Percentiles rank a stretch among this genome's conserved stretches.
Evolutionary conservation across 768 basidiomycete species (phyloP).

Genomic region (Boletus sensibilis): DNA sequence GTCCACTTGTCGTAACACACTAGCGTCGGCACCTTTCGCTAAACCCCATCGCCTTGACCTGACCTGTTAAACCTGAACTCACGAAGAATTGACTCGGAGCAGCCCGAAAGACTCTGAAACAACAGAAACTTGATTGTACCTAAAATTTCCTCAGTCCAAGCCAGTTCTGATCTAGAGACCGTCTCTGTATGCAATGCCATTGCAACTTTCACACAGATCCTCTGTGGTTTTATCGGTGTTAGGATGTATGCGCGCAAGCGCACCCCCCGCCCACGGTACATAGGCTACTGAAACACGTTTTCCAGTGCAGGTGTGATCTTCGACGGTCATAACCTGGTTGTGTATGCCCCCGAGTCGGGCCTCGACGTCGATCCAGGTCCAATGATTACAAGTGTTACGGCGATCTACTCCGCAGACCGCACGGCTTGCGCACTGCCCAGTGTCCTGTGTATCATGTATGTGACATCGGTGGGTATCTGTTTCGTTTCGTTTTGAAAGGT

Average conservation of each 20-base stretch:
- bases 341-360: too few relatives aligned
- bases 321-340: constrained; percentile 1
- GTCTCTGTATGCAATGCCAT: constrained; percentile 8
- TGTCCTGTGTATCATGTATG: too few relatives aligned
- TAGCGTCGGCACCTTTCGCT: too few relatives aligned
- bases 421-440: too few relatives aligned
- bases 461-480: too few relatives aligned
- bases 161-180: background rate
- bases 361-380: constrained; percentile 6
- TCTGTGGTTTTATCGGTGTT: constrained; percentile 11
- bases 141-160: constrained; percentile 11
- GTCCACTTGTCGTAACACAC: too few relatives aligned
- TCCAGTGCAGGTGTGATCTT: constrained; percentile 11
- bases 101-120: too few relatives aligned
- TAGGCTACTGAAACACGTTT: background rate
- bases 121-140: background rate
- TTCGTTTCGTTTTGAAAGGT: too few relatives aligned
- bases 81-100: too few relatives aligned
- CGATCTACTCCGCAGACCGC: constrained; percentile 15
- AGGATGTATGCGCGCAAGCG: background rate
- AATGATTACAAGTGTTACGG: constrained; percentile 4
- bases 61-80: too few relatives aligned
- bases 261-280: background rate
- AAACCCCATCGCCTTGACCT: too few relatives aligned
- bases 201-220: constrained; percentile 12